Evolutionary conservation across 2,329 filamentous ascomycete genomes (phyloP).

Genomic region (Trichophyton rubrum): DNA sequence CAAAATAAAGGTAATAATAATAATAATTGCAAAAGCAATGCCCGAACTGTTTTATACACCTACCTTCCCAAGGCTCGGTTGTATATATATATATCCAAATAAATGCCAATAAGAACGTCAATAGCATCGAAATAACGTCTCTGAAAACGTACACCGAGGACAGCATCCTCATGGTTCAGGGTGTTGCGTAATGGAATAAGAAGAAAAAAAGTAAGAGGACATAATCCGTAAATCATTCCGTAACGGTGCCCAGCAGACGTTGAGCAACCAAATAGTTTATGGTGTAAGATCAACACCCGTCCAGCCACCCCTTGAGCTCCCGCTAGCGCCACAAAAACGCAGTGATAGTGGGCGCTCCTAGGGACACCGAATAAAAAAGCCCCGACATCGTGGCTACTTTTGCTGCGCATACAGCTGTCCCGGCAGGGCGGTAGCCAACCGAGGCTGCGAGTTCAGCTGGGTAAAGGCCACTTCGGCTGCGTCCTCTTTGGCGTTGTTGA

Average conservation of each 20-base stretch:
- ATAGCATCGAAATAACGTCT: background rate
- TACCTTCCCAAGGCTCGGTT: background rate
- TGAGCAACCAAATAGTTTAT: background rate
- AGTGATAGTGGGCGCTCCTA: background rate
- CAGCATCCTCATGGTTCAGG: background rate
- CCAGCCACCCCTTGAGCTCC: background rate
- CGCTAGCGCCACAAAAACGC: background rate
- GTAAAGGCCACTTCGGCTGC: constrained; percentile 64
- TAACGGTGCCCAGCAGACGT: background rate
- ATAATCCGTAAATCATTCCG: background rate
- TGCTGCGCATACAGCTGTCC: constrained; percentile 9
- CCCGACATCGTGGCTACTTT: background rate
- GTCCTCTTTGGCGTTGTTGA: constrained; percentile 81
- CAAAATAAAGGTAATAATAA: background rate
- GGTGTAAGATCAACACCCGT: background rate
- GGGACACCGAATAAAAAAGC: background rate
- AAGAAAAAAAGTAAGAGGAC: background rate
- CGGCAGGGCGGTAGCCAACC: constrained; percentile 11
- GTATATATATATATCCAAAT: background rate
- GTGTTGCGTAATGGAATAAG: background rate
- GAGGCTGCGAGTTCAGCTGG: constrained; percentile 20
- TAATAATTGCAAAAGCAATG: background rate
- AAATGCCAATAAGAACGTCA: background rate
- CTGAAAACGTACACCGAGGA: constrained; percentile 3
- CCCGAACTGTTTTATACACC: background rate